Conservation (phyloP, 108 stramenopile genomes). For the Pseudonitzschia multistriata region DNA sequence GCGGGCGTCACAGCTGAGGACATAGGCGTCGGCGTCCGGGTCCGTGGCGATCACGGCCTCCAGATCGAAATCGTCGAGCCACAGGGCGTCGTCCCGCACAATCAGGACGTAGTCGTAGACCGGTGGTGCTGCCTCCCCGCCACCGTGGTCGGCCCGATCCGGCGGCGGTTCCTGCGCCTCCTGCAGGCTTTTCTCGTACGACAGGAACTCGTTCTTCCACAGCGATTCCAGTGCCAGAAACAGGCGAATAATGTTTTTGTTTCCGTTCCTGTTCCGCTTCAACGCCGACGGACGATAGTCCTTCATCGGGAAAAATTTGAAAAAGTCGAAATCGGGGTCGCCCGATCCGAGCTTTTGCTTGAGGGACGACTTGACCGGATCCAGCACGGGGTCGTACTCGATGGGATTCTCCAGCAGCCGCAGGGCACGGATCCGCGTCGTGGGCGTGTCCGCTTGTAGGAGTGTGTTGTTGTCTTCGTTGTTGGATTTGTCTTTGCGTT, state of each 20-base stretch:
- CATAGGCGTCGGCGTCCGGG: conserved; percentile 11
- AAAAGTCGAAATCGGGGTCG: neutral
- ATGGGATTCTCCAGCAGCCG: conserved; percentile 8
- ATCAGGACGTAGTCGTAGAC: conserved; percentile 12
- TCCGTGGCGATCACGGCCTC: neutral
- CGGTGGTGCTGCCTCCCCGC: too few relatives aligned
- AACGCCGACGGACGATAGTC: neutral
- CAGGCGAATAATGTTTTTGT: conserved; percentile 18
- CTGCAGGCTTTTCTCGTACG: neutral
- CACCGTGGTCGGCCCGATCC: neutral
- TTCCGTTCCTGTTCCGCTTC: neutral
- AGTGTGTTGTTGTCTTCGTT: neutral
- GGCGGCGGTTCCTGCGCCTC: too few relatives aligned
- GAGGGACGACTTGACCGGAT: neutral
- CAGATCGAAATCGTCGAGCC: conserved; percentile 10
- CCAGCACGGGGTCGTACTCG: conserved; percentile 6
- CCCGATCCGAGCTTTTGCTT: neutral
- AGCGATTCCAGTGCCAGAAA: conserved; percentile 13
- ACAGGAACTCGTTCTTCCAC: neutral
- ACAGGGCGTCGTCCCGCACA: conserved; percentile 3
- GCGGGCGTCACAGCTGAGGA: conserved; percentile 5
- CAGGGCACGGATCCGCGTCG: neutral
- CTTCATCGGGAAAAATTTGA: conserved; percentile 8
- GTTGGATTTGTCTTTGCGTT: too few relatives aligned
- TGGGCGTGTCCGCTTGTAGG: too few relatives aligned